Evolutionary conservation across 225 moss, liverwort and hornwort genomes (phyloP).

Genomic region (Bryoerythrophyllum caledonicum): DNA sequence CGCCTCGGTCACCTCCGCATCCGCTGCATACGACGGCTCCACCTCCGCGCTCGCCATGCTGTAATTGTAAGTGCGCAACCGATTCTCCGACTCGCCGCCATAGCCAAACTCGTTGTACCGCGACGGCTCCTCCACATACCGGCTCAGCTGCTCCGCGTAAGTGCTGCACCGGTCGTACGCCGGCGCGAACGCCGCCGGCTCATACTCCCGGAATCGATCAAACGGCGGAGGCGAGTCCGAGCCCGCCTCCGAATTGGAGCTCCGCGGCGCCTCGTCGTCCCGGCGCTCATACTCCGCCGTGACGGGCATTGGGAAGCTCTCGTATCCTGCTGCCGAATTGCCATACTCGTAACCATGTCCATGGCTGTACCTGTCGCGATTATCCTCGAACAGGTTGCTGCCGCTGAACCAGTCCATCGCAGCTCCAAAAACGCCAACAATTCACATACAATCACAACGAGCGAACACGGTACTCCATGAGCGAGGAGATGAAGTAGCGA

Average conservation of each 20-base stretch:
- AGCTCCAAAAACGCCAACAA: neutral
- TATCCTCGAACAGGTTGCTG: slow-evolving; percentile 39
- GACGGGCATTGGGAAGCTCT: slow-evolving; percentile 1
- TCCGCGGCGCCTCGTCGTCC: slow-evolving; percentile 24
- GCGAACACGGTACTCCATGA: neutral
- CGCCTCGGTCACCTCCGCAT: slow-evolving; percentile 54
- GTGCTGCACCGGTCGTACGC: slow-evolving; percentile 17
- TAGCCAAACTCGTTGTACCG: slow-evolving; percentile 12
- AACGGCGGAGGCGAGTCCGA: slow-evolving; percentile 12
- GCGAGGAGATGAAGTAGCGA: neutral
- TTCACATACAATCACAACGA: neutral
- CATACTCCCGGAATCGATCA: slow-evolving; percentile 19
- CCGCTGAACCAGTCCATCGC: slow-evolving; percentile 48
- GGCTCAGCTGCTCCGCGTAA: slow-evolving; percentile 21
- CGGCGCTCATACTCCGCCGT: slow-evolving; percentile 9
- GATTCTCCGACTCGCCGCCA: slow-evolving; percentile 4
- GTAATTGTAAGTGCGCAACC: slow-evolving; percentile 24
- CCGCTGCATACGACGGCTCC: slow-evolving; percentile 18
- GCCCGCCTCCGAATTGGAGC: slow-evolving; percentile 4
- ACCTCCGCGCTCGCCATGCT: slow-evolving; percentile 21
- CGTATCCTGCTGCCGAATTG: slow-evolving; percentile 14
- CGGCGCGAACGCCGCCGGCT: neutral
- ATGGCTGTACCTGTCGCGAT: slow-evolving; percentile 27
- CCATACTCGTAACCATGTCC: slow-evolving; percentile 17
- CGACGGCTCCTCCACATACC: slow-evolving; percentile 10